Percentiles rank a stretch among this genome's conserved stretches.
Evolutionary conservation across 441 rosid genomes (phyloP).

Genomic region (Dalechampia spathulata): DNA sequence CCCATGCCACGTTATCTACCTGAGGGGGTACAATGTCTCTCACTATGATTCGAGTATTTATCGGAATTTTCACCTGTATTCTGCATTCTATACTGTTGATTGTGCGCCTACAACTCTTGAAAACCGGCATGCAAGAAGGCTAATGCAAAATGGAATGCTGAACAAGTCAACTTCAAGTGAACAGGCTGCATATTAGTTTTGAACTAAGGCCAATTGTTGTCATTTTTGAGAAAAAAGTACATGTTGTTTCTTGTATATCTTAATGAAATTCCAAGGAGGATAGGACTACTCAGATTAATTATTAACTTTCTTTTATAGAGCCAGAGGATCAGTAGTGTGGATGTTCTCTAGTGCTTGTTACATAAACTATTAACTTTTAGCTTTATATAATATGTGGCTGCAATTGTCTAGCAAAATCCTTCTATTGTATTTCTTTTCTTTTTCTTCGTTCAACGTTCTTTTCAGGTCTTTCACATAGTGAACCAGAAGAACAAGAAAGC

Average conservation of each 20-base stretch:
- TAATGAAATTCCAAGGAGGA: conserved; percentile 34
- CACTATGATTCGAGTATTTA: conserved; percentile 40
- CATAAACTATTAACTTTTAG: conserved; percentile 25
- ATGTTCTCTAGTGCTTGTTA: conserved; percentile 23
- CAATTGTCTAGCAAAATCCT: conserved; percentile 6
- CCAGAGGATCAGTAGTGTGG: conserved; percentile 21
- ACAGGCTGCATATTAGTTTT: conserved; percentile 18
- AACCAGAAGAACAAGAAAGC: conserved; percentile 3
- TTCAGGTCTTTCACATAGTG: conserved; percentile 12
- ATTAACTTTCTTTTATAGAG: conserved; percentile 12
- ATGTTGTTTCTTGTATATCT: conserved; percentile 41
- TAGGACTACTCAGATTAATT: conserved; percentile 24
- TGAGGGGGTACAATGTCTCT: conserved; percentile 76
- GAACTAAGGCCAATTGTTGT: conserved; percentile 20
- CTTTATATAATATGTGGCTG: conserved; percentile 9
- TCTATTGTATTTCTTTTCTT: neutral
- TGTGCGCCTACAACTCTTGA: conserved; percentile 5
- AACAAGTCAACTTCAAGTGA: conserved; percentile 13
- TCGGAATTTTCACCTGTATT: conserved; percentile 13
- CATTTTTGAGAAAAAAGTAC: conserved; percentile 37
- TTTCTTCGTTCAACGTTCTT: neutral
- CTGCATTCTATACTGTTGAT: conserved; percentile 19
- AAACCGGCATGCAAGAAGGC: conserved; percentile 17
- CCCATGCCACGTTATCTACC: conserved; percentile 74
- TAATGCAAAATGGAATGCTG: conserved; percentile 18